Evolutionary conservation across 2,329 filamentous ascomycete species (phyloP), one percentile per base, ranked within the genome.

Genomic region (Sporothrix schenckii): DNA sequence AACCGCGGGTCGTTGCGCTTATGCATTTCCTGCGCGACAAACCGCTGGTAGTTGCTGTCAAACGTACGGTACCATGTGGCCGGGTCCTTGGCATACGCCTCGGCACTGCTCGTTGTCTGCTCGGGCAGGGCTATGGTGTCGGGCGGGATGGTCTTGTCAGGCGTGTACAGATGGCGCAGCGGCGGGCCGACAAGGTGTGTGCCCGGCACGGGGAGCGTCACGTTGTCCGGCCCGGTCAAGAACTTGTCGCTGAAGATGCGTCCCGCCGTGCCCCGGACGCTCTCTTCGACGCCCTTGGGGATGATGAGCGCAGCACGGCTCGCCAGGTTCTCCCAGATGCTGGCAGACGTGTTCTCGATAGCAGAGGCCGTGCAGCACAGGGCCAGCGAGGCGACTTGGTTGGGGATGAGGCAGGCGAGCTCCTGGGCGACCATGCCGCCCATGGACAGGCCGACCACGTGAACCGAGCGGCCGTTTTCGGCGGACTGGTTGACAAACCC

Each of bases 361-460:
- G 78, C 78, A 4, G 88, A 85, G 0, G 88, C 86, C 2, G 89
- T 91, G 78, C 85, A 88, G 72, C 89, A 79, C 3, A 92, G 83
- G 47, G 81, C 84, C 21, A 92, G 80, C 19, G 84, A 87, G 30
- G 81, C 80, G 68, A 92, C 77, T 61, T 86, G 82, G 14, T 80
- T 73, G 0, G 88, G 87, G 41, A 82, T 80, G n/a, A 83, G 78
- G 74, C 80, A 82, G 27, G 85, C 88, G 4, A 97, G 77, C 80
- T 97, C 93, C 80, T 97, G 93, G 2, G 92, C 88, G 75, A 97
- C 94, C 93, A 97, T 97, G 76, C 93, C 93, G 73, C 93, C 93
- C 86, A 97, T 91, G 71, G 90, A 92, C 74, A 94, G 88, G 70
- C 93, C 93, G 47, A 91, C 83, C 68, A 96, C 78, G 80, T 97